Evolutionary conservation across 371 early-diverging fungal genomes (phyloP).

Genomic region (Haplosporangium sp.): DNA sequence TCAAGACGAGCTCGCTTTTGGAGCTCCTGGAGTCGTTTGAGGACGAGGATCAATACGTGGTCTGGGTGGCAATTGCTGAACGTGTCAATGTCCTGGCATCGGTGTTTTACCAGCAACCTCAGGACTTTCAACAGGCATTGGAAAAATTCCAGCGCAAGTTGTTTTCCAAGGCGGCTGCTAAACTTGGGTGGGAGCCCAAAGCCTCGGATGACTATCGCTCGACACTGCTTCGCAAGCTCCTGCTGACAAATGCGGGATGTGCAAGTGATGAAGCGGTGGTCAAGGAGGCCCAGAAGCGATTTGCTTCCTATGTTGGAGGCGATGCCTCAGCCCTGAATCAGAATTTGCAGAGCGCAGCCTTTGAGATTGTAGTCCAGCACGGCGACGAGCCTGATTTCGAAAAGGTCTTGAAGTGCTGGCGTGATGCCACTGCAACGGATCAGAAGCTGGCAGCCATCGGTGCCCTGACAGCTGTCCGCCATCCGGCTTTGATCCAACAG

Average conservation of each 20-base stretch:
- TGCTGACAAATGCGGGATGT: slow-evolving; percentile 59
- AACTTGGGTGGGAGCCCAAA: slow-evolving; percentile 69
- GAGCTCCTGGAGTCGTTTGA: slow-evolving; percentile 70
- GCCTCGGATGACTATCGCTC: slow-evolving; percentile 60
- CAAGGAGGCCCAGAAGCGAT: slow-evolving; percentile 69
- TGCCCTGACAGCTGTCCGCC: slow-evolving; percentile 75
- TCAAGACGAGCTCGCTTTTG: slow-evolving; percentile 65
- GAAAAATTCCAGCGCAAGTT: slow-evolving; percentile 60
- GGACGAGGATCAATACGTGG: slow-evolving; percentile 74
- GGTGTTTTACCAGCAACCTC: slow-evolving; percentile 65
- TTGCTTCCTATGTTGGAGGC: slow-evolving; percentile 66
- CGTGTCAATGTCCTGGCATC: slow-evolving; percentile 58
- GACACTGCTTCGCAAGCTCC: slow-evolving; percentile 60
- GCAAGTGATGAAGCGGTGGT: slow-evolving; percentile 57
- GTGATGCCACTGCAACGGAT: slow-evolving; percentile 75
- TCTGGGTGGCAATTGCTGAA: slow-evolving; percentile 66
- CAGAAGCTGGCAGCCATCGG: slow-evolving; percentile 83
- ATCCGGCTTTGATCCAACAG: slow-evolving; percentile 65
- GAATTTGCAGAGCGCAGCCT: slow-evolving; percentile 85
- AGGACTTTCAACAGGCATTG: slow-evolving; percentile 57
- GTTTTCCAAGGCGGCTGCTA: slow-evolving; percentile 62
- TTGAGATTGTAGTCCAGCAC: slow-evolving; percentile 74
- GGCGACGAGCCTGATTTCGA: slow-evolving; percentile 83
- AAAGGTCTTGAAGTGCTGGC: slow-evolving; percentile 78
- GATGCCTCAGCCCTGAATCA: slow-evolving; percentile 78